These are phyloP conservation scores for Kwoniella sp. DNA, from an alignment of 768 basidiomycete species.

Conservation along the genomic window DNA sequence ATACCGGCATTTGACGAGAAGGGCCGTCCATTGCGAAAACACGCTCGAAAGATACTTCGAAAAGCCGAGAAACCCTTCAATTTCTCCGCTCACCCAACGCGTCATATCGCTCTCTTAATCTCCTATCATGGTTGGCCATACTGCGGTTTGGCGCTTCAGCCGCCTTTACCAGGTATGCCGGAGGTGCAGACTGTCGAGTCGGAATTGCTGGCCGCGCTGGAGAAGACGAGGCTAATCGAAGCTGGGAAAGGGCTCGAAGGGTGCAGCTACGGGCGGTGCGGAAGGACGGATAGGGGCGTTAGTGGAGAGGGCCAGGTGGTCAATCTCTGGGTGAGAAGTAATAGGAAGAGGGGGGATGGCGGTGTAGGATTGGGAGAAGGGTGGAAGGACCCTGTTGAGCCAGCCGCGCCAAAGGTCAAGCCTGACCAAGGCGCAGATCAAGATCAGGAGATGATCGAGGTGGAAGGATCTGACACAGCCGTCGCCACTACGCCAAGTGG, in stretches of 20 bases:
- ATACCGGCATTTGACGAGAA: conserved; percentile 3
- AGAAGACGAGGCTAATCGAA: conserved; percentile 76
- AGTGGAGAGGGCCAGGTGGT: conserved; percentile 93
- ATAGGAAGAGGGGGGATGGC: conserved; percentile 36
- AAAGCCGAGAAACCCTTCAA: conserved; percentile 61
- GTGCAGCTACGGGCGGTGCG: conserved; percentile 87
- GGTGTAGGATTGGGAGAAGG: conserved; percentile 25
- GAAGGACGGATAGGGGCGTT: conserved; percentile 92
- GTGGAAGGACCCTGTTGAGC: conserved; percentile 28
- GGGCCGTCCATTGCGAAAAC: conserved; percentile 9
- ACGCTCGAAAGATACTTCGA: conserved; percentile 6
- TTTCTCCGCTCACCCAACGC: conserved; percentile 69
- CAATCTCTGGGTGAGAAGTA: conserved; percentile 85
- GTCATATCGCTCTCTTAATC: conserved; percentile 92
- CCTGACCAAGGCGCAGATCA: neutral
- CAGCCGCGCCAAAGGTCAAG: conserved; percentile 10
- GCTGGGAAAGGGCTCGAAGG: conserved; percentile 73
- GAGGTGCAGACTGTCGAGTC: conserved; percentile 83
- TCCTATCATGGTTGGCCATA: conserved; percentile 92
- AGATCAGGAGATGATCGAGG: neutral
- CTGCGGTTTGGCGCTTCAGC: conserved; percentile 82
- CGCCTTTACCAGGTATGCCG: conserved; percentile 21
- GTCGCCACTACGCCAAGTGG: neutral
- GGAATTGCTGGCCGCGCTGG: conserved; percentile 77
- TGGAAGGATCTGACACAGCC: neutral